A percentile compares a stretch with the other conserved stretches of the same genome.
Conservation (phyloP, 805 yeast genomes). For the Candida loeiensis region DNA sequence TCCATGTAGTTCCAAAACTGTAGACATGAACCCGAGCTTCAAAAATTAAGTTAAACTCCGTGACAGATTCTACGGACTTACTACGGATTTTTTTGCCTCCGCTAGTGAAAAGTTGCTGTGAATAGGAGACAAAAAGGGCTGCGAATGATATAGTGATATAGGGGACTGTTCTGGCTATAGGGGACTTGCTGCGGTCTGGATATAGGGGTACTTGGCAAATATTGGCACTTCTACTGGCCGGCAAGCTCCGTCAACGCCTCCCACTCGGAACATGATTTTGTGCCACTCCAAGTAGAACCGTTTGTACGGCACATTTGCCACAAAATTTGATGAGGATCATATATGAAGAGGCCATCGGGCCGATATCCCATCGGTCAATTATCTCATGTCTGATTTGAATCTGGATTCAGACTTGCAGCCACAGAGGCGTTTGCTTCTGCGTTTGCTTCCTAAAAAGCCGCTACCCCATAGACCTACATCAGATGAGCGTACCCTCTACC, state of each 20-base stretch:
- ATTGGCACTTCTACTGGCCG: too few relatives aligned
- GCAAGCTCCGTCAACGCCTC: too few relatives aligned
- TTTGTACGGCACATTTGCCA: not conserved
- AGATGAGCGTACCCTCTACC: not conserved
- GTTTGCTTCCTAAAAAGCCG: not conserved
- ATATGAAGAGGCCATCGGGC: not conserved
- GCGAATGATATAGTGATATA: too few relatives aligned
- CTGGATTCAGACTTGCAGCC: not conserved
- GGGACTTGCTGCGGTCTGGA: too few relatives aligned
- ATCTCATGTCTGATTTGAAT: not conserved
- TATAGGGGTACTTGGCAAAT: too few relatives aligned
- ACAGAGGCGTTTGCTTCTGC: slow-evolving; percentile 4
- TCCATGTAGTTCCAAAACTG: too few relatives aligned
- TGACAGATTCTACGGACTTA: not conserved
- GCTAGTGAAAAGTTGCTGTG: not conserved
- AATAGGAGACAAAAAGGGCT: not conserved
- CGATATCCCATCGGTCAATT: too few relatives aligned
- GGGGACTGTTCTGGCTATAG: too few relatives aligned
- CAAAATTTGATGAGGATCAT: not conserved
- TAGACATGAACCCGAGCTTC: too few relatives aligned
- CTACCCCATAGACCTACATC: not conserved
- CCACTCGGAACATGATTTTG: too few relatives aligned
- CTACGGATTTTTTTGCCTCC: not conserved
- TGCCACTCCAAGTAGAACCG: too few relatives aligned
- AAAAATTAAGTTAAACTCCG: too few relatives aligned